Evolutionary conservation across 116 monocot species (phyloP).

Genomic region (Iris pallida): DNA sequence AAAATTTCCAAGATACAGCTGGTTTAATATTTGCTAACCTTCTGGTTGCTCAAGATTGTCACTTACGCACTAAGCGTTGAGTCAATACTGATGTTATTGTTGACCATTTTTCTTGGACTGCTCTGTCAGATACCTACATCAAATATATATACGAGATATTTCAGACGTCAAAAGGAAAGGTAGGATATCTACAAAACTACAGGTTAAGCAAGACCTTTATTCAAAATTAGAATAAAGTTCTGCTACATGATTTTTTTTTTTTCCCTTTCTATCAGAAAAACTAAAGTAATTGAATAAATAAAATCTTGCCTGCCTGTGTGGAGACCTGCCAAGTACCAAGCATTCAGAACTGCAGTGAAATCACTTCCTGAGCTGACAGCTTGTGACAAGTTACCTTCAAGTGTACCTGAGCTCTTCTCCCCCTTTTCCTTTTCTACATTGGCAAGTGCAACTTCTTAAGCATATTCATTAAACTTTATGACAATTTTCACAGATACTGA

Average conservation of each 20-base stretch:
- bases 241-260: neutral
- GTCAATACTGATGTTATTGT: neutral
- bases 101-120: slow-evolving; percentile 6
- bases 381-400: slow-evolving; percentile 7
- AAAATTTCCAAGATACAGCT: too few relatives aligned
- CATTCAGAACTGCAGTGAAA: slow-evolving; percentile 38
- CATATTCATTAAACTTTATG: too few relatives aligned
- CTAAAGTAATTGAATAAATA: neutral
- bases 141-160: neutral
- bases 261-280: too few relatives aligned
- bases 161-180: neutral
- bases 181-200: too few relatives aligned
- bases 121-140: slow-evolving; percentile 43
- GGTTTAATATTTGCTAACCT: too few relatives aligned
- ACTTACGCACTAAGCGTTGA: too few relatives aligned
- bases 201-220: too few relatives aligned
- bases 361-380: slow-evolving; percentile 23
- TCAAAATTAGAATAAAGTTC: neutral
- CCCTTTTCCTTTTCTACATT: slow-evolving; percentile 3
- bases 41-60: too few relatives aligned
- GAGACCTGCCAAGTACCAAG: slow-evolving; percentile 72
- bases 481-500: neutral
- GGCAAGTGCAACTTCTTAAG: neutral
- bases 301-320: slow-evolving; percentile 56
- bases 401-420: neutral